Percentiles rank a stretch among this genome's conserved stretches.
Conservation (phyloP, 805 yeast genomes). For the Cyberlindnera nakhonratchasimensis region DNA sequence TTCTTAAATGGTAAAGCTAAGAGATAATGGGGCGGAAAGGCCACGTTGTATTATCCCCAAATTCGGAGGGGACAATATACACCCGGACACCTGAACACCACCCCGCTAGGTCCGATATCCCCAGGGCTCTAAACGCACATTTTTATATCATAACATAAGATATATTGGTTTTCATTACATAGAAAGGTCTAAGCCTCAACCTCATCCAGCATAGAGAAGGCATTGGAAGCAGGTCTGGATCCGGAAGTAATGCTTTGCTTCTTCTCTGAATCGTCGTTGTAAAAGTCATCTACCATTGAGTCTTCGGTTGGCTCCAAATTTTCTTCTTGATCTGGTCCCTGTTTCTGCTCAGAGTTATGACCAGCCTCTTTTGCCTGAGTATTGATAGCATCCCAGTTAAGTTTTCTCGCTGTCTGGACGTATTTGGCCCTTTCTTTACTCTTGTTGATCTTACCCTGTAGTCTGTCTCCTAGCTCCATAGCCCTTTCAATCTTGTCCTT, state of each 20-base stretch:
- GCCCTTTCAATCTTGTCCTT: slow-evolving; percentile 46
- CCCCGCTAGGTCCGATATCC: neutral
- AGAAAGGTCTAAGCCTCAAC: slow-evolving; percentile 27
- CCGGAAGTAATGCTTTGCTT: neutral
- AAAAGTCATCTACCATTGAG: slow-evolving; percentile 25
- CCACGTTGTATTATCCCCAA: neutral
- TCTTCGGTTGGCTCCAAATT: slow-evolving; percentile 14
- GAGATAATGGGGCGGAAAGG: too few relatives aligned
- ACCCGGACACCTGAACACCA: neutral
- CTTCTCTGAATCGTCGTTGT: slow-evolving; percentile 17
- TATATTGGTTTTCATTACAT: neutral
- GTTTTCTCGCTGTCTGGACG: slow-evolving; percentile 59
- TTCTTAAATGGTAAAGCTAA: neutral
- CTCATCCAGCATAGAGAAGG: slow-evolving; percentile 31
- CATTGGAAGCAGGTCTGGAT: slow-evolving; percentile 24
- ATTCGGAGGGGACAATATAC: neutral
- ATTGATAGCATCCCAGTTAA: slow-evolving; percentile 72
- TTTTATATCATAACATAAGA: too few relatives aligned
- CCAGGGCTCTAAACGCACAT: neutral
- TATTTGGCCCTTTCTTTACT: slow-evolving; percentile 61
- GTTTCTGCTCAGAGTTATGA: slow-evolving; percentile 26
- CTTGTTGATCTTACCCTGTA: slow-evolving; percentile 59
- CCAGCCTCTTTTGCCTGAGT: slow-evolving; percentile 33
- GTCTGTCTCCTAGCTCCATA: slow-evolving; percentile 48
- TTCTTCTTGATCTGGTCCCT: slow-evolving; percentile 20